phyloP scores from a whole-genome alignment of 2,329 filamentous ascomycete genomes.

The Lomentospora prolificans region DNA sequence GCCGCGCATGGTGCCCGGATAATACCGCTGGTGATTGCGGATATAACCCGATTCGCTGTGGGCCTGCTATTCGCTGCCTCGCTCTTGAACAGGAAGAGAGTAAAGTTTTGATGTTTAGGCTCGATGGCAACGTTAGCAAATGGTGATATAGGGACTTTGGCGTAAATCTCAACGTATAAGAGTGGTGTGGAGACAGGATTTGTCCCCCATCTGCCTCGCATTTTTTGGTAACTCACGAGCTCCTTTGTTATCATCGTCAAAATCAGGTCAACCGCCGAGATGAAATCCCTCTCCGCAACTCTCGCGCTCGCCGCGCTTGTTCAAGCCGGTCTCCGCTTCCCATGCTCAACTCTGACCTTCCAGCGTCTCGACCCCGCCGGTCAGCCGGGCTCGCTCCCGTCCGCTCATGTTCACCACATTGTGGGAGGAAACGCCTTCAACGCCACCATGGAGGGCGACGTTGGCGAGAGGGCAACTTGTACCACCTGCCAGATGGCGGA shows the following conservation, averaged over 20 bases:
- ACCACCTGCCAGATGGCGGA: conserved; percentile 25
- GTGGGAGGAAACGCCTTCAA: conserved; percentile 37
- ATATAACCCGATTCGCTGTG: too few relatives aligned
- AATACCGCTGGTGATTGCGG: too few relatives aligned
- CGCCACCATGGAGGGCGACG: conserved; percentile 30
- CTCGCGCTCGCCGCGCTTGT: background rate
- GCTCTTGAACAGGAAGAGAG: too few relatives aligned
- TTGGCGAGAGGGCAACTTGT: conserved; percentile 31
- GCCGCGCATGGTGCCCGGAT: too few relatives aligned
- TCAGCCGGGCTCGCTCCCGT: conserved; percentile 29
- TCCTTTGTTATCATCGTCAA: background rate
- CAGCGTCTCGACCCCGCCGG: conserved; percentile 18
- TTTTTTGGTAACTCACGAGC: background rate
- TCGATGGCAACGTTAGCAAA: too few relatives aligned
- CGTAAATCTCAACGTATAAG: too few relatives aligned
- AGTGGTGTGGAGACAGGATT: too few relatives aligned
- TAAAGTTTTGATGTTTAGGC: too few relatives aligned
- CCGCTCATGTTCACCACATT: conserved; percentile 43
- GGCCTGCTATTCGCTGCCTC: too few relatives aligned
- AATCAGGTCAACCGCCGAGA: background rate
- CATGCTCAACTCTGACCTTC: conserved; percentile 41
- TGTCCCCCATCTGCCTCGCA: background rate
- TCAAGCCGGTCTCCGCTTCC: conserved; percentile 14
- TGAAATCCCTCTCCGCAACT: background rate
- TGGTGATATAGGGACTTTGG: too few relatives aligned